Base-by-base conservation (phyloP, 352 stramenopile species). In the Albugo candida region DNA sequence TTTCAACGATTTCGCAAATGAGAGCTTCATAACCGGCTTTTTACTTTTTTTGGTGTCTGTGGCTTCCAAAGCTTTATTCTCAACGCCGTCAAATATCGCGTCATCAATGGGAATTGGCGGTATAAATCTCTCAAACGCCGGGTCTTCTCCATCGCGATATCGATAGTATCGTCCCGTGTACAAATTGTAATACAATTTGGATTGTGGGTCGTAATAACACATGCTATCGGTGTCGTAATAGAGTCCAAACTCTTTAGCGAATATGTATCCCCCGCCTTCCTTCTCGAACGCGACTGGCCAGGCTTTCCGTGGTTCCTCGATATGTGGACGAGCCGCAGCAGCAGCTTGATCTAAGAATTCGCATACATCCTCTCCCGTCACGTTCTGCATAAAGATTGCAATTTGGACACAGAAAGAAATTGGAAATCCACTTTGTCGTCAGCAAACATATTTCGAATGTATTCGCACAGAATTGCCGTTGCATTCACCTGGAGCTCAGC, bases 181-280 rank as follows among this genome's bases (percentile, higher is more conserved):
- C 20, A 58, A 61, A 47, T 70, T 86, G 51, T 78, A 73, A 54
- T 88, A 91, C 3, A 85, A 41, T 48, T 79, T 84, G 13, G 70
- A 66, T 16, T 73, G 62, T 34, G 70, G 56, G 46, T 86, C 59
- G 59, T 86, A 88, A 58, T 85, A 88, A 27, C 86, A 91, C 73
- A 83, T 75, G 50, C 71, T 87, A 53, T 88, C 69, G 1, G 59
- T 54, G 45, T 91, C 70, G 53, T 78, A 91, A 49, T 86, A 88
- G 39, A 91, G 58, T 0, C 78, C 75, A 51, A 53, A 63, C 21
- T 83, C 70, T 36, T 60, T 79, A 14, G 54, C 61, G 47, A 68
- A 91, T 11, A 84, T 58, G 36, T 85, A 91, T 53, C 69, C 81
- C 13, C 75, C 78, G 3, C 78, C 78, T 13, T 53, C 75, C 11